Percentiles rank a stretch among this genome's conserved stretches.
These are phyloP conservation scores for Calonectria multiphialidica DNA, from an alignment of 2,329 filamentous ascomycete species.

Conservation along the genomic window DNA sequence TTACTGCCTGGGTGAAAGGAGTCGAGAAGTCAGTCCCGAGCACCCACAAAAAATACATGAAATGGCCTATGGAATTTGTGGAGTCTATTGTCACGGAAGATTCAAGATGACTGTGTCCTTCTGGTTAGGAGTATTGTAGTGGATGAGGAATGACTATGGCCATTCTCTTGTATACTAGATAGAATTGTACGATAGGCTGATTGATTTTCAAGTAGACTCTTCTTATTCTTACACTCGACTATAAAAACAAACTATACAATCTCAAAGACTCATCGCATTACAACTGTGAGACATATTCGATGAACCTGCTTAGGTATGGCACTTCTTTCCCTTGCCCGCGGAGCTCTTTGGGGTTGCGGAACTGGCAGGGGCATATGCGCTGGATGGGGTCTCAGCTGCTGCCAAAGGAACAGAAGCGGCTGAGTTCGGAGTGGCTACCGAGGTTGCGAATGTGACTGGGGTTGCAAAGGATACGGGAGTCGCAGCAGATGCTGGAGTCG, in stretches of 20 bases:
- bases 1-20: constrained; percentile 6
- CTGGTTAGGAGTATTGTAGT: background rate
- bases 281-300: background rate
- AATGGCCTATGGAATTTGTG: constrained; percentile 23
- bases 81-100: background rate
- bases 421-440: background rate
- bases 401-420: background rate
- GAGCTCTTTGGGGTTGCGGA: background rate
- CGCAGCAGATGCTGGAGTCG: background rate
- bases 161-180: background rate
- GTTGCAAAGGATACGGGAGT: background rate
- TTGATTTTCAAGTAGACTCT: background rate
- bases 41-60: constrained; percentile 6
- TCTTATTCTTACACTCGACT: background rate
- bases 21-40: constrained; percentile 3
- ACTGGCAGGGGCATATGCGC: background rate
- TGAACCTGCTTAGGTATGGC: background rate
- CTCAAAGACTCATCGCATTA: background rate
- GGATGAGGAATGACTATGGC: background rate
- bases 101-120: background rate
- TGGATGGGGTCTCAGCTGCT: background rate
- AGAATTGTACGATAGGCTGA: no score
- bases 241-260: background rate
- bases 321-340: background rate
- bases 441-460: background rate